phyloP scores from a whole-genome alignment of 192 early-diverging fungal genomes.

The Backusella macrospora region DNA sequence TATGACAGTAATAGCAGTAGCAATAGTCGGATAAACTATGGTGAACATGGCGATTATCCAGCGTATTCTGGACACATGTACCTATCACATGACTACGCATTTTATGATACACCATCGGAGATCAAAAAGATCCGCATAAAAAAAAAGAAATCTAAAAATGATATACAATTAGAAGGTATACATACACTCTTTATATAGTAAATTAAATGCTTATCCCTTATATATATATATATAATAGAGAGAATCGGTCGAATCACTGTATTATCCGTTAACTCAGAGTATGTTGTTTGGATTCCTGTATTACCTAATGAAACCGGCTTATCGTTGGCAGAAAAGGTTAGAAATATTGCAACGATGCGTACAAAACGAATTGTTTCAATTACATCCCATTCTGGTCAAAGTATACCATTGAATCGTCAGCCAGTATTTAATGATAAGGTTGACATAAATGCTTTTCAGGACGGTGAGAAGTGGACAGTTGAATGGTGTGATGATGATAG shows the following conservation, averaged over 20 bases:
- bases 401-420: conserved; percentile 26
- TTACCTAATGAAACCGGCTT: conserved; percentile 36
- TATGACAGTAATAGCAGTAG: neutral
- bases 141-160: neutral
- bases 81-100: neutral
- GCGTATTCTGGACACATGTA: neutral
- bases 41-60: too few species aligned
- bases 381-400: conserved; percentile 28
- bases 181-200: neutral
- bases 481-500: conserved; percentile 35
- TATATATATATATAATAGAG: neutral
- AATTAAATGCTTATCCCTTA: neutral
- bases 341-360: conserved; percentile 37
- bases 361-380: conserved; percentile 33
- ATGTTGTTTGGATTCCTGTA: conserved; percentile 36
- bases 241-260: conserved; percentile 39
- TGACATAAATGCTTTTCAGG: conserved; percentile 33
- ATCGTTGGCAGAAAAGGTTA: conserved; percentile 38
- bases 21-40: too few species aligned
- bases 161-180: neutral
- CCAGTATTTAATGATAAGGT: conserved; percentile 34
- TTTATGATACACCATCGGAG: neutral
- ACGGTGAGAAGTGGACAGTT: conserved; percentile 38
- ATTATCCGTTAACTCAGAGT: conserved; percentile 33
- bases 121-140: neutral